phyloP scores from a whole-genome alignment of 805 yeast species.

The Kluyveromyces wickerhamii region DNA sequence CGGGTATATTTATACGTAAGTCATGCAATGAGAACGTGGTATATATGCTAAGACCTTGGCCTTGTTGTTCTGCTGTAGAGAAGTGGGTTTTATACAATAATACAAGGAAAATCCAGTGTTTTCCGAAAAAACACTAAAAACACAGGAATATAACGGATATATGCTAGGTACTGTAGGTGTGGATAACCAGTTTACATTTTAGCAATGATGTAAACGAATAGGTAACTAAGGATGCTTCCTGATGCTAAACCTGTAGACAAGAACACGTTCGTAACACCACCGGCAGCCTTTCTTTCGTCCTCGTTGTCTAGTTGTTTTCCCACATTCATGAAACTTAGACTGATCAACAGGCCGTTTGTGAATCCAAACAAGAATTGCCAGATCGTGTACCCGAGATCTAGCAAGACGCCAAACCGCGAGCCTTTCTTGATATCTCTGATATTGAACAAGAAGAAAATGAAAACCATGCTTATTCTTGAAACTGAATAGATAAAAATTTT shows the following conservation, averaged over 20 bases:
- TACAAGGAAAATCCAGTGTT: no score
- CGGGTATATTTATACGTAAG: no score
- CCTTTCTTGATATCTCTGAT: slow-evolving; percentile 36
- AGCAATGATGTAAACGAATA: slow-evolving; percentile 37
- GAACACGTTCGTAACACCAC: slow-evolving; percentile 81
- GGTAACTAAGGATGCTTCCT: slow-evolving; percentile 73
- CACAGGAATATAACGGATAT: no score
- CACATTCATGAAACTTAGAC: slow-evolving; percentile 73
- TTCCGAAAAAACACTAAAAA: no score
- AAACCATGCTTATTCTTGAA: slow-evolving; percentile 52
- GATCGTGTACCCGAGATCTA: slow-evolving; percentile 60
- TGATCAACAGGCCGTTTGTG: slow-evolving; percentile 79
- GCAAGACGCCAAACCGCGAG: slow-evolving; percentile 27
- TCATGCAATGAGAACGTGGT: no score
- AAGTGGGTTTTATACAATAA: no score
- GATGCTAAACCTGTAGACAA: slow-evolving; percentile 68
- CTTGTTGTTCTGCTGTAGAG: no score
- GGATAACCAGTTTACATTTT: no score
- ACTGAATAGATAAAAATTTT: slow-evolving; percentile 48
- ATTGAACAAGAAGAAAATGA: slow-evolving; percentile 65
- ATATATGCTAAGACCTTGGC: no score
- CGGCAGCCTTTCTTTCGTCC: slow-evolving; percentile 81
- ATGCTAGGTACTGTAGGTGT: no score
- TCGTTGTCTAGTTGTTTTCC: slow-evolving; percentile 51
- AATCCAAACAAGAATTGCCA: slow-evolving; percentile 76